A percentile compares a stretch with the other conserved stretches of the same genome.
Conservation (phyloP, 768 basidiomycete genomes). For the Boletales sp. region DNA sequence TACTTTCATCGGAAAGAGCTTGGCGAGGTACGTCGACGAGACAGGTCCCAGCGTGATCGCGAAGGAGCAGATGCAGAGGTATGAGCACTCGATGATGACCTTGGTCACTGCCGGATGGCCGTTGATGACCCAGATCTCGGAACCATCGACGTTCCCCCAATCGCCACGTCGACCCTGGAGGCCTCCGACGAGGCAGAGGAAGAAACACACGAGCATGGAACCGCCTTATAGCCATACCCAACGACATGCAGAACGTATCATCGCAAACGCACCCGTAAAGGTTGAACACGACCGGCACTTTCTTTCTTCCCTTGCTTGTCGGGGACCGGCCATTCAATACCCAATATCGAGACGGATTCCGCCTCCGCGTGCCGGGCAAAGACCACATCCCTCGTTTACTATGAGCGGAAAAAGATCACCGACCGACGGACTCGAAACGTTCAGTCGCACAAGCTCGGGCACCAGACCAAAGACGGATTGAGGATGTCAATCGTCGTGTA, state of each 20-base stretch:
- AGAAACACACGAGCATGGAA: too few relatives aligned
- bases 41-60: slow-evolving; percentile 76
- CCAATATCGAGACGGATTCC: slow-evolving; percentile 56
- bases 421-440: slow-evolving; percentile 42
- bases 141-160: slow-evolving; percentile 49
- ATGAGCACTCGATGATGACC: slow-evolving; percentile 74
- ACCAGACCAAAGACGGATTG: slow-evolving; percentile 43
- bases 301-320: slow-evolving; percentile 15
- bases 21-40: slow-evolving; percentile 72
- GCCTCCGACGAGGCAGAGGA: slow-evolving; percentile 61
- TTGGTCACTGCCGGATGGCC: slow-evolving; percentile 55
- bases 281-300: slow-evolving; percentile 52
- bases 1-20: slow-evolving; percentile 65
- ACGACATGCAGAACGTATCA: slow-evolving; percentile 17
- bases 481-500: slow-evolving; percentile 54
- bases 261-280: slow-evolving; percentile 33
- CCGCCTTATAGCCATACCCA: slow-evolving; percentile 47
- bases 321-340: slow-evolving; percentile 4
- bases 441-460: slow-evolving; percentile 55
- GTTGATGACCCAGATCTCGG: slow-evolving; percentile 58
- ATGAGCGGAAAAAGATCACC: slow-evolving; percentile 46
- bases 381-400: slow-evolving; percentile 49
- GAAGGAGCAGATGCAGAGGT: slow-evolving; percentile 73
- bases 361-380: slow-evolving; percentile 41
- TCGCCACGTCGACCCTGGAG: slow-evolving; percentile 64